Conservation (phyloP, 2,329 filamentous ascomycete genomes). For the Mariannaea sp. region DNA sequence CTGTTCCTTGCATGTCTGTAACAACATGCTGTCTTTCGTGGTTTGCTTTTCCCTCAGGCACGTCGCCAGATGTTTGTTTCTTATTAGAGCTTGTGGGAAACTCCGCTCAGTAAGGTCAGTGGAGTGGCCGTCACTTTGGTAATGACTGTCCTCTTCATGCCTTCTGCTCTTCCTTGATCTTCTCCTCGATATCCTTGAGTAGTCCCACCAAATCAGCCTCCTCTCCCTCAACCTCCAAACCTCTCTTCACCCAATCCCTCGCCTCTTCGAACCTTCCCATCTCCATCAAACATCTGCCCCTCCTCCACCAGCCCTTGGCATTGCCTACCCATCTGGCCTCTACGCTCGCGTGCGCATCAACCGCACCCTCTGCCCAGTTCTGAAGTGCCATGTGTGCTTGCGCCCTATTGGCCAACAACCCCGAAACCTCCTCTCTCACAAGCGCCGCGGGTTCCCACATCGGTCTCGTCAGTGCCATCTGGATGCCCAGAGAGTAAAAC, state of each 20-base stretch:
- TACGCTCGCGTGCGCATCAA: constrained; percentile 86
- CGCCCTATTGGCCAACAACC: constrained; percentile 82
- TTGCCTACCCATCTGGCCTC: constrained; percentile 87
- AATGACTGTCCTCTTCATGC: constrained; percentile 5
- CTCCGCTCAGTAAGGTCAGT: no score
- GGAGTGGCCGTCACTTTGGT: no score
- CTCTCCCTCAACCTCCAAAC: constrained; percentile 81
- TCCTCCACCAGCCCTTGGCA: constrained; percentile 92
- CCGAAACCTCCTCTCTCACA: constrained; percentile 81
- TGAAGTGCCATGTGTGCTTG: constrained; percentile 86
- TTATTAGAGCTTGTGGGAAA: neutral
- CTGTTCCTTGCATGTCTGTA: no score
- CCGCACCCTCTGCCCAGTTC: constrained; percentile 82
- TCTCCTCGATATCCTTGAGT: constrained; percentile 64
- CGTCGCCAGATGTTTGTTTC: no score
- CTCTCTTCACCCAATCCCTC: constrained; percentile 74
- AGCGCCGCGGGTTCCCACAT: constrained; percentile 86
- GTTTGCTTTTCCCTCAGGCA: no score
- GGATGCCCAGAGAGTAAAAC: constrained; percentile 82
- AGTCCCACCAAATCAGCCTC: constrained; percentile 67
- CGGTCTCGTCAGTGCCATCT: constrained; percentile 84
- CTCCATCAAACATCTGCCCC: constrained; percentile 83
- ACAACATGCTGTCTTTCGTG: no score
- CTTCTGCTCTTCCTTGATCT: constrained; percentile 48
- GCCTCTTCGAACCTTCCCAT: constrained; percentile 90